Base-by-base conservation (phyloP, 306 rosid genomes). In the Quercus aquifolioides region DNA sequence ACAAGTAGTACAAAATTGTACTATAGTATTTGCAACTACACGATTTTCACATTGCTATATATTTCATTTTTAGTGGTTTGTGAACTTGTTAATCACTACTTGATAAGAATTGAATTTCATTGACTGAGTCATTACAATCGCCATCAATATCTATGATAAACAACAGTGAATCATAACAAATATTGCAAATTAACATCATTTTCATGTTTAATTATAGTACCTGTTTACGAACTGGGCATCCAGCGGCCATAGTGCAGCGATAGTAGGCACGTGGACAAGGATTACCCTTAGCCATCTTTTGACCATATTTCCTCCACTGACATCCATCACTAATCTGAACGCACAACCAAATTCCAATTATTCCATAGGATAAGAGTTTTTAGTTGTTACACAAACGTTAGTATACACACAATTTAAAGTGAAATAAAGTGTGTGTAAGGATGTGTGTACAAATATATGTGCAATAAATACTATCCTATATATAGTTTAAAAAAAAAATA, bases 261-360 rank as follows among this genome's bases (percentile, higher is more conserved):
- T 86, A 91, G 74, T 91, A 91, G 23, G 91, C 93, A 46, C 97
- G 90, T 31, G 97, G 97, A 55, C 89, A 86, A n/a, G 94, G 94
- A 76, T 88, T 91, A 63, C 90, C 91, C 70, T 85, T 89, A 0
- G 96, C 87, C 83, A 89, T 87, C 83, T 91, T 91, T 63, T 91
- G 96, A n/a, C 96, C 96, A 69, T 91, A 91, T 82, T 91, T 91
- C 64, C 96, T 87, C 96, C 96, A 91, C 55, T 91, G 92, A 71
- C 92, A 91, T 20, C 96, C 96, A 60, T 91, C 96, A 13, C 83
- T 80, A 41, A 89, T 89, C 92, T 89, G 74, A 72, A 30, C 13
- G 54, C 17, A 49, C 25, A 74, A 68, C 4, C 14, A 26, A 5
- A 20, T 10, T 17, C 8, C 57, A 12, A 23, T 9, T 1, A 23